These are phyloP conservation scores for Pleoardoris graminearum DNA, from an alignment of 2,329 filamentous ascomycete species.

Conservation along the genomic window DNA sequence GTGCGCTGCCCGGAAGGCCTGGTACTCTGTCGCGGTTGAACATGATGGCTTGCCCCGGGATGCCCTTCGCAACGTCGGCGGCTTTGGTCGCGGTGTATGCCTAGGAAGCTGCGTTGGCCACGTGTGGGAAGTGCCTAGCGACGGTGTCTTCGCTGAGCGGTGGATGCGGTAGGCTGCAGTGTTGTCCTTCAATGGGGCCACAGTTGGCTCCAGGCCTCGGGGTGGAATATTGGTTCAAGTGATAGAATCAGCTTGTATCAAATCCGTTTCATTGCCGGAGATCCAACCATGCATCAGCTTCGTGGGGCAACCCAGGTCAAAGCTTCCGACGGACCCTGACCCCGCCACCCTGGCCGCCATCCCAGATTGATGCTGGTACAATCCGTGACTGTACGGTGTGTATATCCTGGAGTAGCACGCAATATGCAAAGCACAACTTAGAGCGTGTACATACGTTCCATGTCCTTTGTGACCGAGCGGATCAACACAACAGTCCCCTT, in stretches of 20 bases:
- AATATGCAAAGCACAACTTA: no score
- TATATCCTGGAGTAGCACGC: no score
- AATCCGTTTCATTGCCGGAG: no score
- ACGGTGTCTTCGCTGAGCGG: background rate
- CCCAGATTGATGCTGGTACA: no score
- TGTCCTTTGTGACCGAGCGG: no score
- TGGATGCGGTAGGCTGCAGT: background rate
- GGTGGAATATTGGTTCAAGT: no score
- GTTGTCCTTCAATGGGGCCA: background rate
- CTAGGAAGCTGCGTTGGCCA: slow-evolving; percentile 4
- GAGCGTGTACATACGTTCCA: no score
- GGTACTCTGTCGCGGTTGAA: slow-evolving; percentile 61
- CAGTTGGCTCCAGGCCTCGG: no score
- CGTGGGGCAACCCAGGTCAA: background rate
- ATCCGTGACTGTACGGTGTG: no score
- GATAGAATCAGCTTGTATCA: background rate
- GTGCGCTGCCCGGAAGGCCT: slow-evolving; percentile 49
- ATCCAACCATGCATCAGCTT: background rate
- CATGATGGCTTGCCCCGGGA: slow-evolving; percentile 44
- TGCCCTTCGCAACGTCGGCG: background rate
- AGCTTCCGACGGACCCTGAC: background rate
- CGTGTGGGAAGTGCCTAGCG: background rate
- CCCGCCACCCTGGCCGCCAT: background rate
- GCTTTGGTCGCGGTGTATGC: background rate
- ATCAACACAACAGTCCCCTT: no score